Evolutionary conservation across 2,329 filamentous ascomycete genomes (phyloP).

Genomic region (Trichoderma brevicompactum): DNA sequence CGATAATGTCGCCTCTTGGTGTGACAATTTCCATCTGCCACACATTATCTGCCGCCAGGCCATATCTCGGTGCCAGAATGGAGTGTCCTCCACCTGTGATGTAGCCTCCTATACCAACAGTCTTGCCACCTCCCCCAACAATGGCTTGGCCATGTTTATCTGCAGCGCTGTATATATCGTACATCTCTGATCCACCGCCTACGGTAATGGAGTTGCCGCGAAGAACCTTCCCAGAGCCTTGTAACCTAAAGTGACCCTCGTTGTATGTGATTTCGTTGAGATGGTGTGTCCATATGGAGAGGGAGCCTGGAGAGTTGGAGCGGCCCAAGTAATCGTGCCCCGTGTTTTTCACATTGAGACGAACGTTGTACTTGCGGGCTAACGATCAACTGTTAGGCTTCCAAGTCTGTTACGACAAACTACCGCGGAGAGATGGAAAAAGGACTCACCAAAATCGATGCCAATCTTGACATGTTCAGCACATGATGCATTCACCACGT

Average conservation of each 20-base stretch:
- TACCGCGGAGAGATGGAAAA: accelerated
- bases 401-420: slow-evolving; percentile 30
- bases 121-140: slow-evolving; percentile 59
- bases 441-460: slow-evolving; percentile 50
- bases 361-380: slow-evolving; percentile 50
- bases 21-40: slow-evolving; percentile 63
- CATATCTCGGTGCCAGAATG: slow-evolving; percentile 56
- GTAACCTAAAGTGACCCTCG: slow-evolving; percentile 47
- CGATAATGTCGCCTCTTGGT: slow-evolving; percentile 53
- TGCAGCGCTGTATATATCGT: slow-evolving; percentile 52
- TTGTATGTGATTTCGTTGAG: slow-evolving; percentile 47
- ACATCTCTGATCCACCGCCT: slow-evolving; percentile 57
- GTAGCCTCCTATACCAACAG: slow-evolving; percentile 65
- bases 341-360: slow-evolving; percentile 48
- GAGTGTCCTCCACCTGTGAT: slow-evolving; percentile 65
- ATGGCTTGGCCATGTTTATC: slow-evolving; percentile 52
- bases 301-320: slow-evolving; percentile 53
- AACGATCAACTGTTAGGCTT: slow-evolving; percentile 39
- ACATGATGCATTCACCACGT: slow-evolving; percentile 44
- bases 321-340: slow-evolving; percentile 52
- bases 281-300: slow-evolving; percentile 60
- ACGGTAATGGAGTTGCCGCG: slow-evolving; percentile 55
- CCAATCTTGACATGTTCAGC: slow-evolving; percentile 41
- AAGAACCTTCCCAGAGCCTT: slow-evolving; percentile 49
- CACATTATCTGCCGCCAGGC: slow-evolving; percentile 66